Evolutionary conservation across 2,329 filamentous ascomycete genomes (phyloP), one percentile per base, ranked within the genome.

Genomic region (Colletotrichum magnum): DNA sequence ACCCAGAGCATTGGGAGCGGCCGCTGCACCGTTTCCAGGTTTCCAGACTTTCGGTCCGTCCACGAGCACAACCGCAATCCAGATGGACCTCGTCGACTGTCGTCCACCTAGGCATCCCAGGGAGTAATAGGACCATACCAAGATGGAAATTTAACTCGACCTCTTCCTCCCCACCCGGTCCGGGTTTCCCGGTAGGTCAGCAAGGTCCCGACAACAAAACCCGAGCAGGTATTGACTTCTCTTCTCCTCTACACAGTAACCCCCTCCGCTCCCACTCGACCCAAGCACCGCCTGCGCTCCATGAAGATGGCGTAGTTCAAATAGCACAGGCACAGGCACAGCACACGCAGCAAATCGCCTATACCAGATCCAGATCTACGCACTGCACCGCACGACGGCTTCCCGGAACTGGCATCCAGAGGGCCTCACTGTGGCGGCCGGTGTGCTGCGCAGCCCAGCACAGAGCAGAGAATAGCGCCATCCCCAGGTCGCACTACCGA

Each of bases 11-110:
- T 32, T 53, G 59, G 59, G 41, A 32, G 26, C 56, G 36, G 50
- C 39, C 15, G 28, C 39, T 36, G 61, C 43, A 56, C 66, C 61
- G 66, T 69, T 69, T 65, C 32, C 32, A 36, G 32, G 32, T 36
- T 36, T 61, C 61, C 66, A 69, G 54, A 41, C 48, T 56, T 54
- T 58, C 48, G 61, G 50, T 52, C 50, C 21, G 18, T 18, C 47
- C 47, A 50, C 47, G n/a, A 41, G 5, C n/a, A 26, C 43, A 32
- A 26, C 48, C 58, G 18, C 32, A 50, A 45, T 16, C 28, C 18
- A 18, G 47, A 13, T 24, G 47, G 10, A 50, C 16, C n/a, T 50
- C 47, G 41, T n/a, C 41, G 41, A n/a, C 47, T 12, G 12, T n/a
- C 47, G 12, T 50, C 47, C 5, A 24, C 21, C 47, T 50, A 13